Evolutionary conservation across 2,329 filamentous ascomycete species (phyloP).

Genomic region (Byssothecium circinans): DNA sequence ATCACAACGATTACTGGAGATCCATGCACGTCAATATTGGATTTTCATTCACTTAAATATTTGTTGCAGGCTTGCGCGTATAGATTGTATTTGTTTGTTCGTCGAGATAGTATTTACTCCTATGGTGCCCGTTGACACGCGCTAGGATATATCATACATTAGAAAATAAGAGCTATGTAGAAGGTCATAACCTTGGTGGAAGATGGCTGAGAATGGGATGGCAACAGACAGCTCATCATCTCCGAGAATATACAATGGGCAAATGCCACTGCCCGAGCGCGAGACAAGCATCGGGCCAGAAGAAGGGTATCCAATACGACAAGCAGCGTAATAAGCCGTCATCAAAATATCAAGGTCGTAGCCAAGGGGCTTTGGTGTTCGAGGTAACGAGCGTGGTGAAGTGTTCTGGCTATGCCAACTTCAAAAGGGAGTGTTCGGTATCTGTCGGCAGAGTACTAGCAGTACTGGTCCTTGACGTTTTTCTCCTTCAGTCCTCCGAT

Average conservation of each 20-base stretch:
- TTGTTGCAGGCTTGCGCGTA: neutral
- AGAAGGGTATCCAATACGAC: conserved; percentile 25
- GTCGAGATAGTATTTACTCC: conserved; percentile 39
- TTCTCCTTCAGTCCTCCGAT: conserved; percentile 96
- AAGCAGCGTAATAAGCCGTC: conserved; percentile 32
- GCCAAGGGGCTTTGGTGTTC: conserved; percentile 36
- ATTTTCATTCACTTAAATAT: too few species aligned
- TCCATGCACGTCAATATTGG: too few species aligned
- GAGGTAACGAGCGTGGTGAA: neutral
- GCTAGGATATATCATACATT: conserved; percentile 46
- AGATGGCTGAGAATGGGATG: conserved; percentile 17
- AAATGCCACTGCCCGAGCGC: conserved; percentile 20
- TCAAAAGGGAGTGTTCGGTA: too few species aligned
- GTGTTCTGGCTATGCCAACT: conserved; percentile 14
- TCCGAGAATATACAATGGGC: conserved; percentile 44
- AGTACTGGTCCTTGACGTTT: conserved; percentile 56
- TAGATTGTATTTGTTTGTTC: conserved; percentile 7
- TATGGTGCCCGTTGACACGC: conserved; percentile 33
- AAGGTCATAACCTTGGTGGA: conserved; percentile 42
- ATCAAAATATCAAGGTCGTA: conserved; percentile 41
- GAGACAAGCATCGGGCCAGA: conserved; percentile 19
- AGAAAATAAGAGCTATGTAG: conserved; percentile 47
- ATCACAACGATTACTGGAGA: too few species aligned
- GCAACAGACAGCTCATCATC: conserved; percentile 25
- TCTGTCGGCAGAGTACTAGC: conserved; percentile 2